phyloP scores from a whole-genome alignment of 306 rosid species.

The Aeschynomene evenia region DNA sequence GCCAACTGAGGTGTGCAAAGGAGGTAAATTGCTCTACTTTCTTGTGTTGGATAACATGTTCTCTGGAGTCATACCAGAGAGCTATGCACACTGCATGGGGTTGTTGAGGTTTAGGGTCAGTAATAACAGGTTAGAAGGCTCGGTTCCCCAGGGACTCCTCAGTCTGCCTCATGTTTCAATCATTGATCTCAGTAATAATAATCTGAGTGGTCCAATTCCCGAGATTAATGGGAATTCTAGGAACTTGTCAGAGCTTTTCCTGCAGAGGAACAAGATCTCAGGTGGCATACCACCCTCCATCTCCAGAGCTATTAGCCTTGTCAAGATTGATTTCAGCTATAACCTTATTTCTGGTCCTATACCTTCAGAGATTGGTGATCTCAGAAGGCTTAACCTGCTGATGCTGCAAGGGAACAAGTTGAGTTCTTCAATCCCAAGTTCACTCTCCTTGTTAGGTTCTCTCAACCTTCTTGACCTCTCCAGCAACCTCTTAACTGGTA shows the following conservation, averaged over 20 bases:
- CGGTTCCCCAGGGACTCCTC: conserved; percentile 67
- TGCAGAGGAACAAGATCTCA: conserved; percentile 78
- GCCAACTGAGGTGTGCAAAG: conserved; percentile 69
- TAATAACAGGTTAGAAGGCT: conserved; percentile 58
- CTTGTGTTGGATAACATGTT: conserved; percentile 70
- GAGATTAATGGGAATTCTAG: conserved; percentile 52
- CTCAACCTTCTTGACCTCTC: conserved; percentile 96
- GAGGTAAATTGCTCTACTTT: conserved; percentile 67
- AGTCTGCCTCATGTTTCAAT: conserved; percentile 77
- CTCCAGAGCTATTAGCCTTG: conserved; percentile 60
- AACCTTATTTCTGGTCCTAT: conserved; percentile 78
- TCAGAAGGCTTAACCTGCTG: conserved; percentile 67
- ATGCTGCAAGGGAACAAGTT: conserved; percentile 78
- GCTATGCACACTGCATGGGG: conserved; percentile 56
- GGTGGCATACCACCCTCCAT: conserved; percentile 72
- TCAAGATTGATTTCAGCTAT: conserved; percentile 82
- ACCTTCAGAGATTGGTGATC: conserved; percentile 73
- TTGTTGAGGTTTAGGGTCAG: conserved; percentile 84
- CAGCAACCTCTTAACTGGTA: conserved; percentile 70
- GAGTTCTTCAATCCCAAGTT: conserved; percentile 69
- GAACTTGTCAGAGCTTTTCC: conserved; percentile 77
- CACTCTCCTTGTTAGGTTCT: conserved; percentile 61
- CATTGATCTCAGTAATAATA: conserved; percentile 68
- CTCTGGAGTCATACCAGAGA: conserved; percentile 69
- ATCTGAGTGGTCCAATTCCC: conserved; percentile 60